Evolutionary conservation across 306 rosid species (phyloP).

Genomic region (Potentilla sterilis): DNA sequence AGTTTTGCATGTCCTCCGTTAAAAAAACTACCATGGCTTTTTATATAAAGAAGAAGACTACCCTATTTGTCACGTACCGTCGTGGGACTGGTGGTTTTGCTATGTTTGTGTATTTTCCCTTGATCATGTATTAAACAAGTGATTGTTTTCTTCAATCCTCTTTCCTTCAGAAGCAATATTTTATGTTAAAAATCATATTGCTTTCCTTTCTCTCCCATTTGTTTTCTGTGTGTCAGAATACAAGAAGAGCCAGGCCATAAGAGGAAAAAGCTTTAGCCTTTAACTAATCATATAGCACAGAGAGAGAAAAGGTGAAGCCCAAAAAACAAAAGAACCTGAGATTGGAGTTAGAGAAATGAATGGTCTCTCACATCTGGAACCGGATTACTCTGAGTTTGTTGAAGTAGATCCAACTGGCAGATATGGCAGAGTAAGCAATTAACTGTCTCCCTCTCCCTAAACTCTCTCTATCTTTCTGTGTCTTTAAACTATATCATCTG

Average conservation of each 20-base stretch:
- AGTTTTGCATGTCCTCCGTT: neutral
- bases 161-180: neutral
- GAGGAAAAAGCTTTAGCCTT: slow-evolving; percentile 10
- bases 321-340: neutral
- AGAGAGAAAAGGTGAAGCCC: slow-evolving; percentile 1
- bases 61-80: slow-evolving; percentile 47
- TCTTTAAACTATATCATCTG: neutral
- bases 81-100: slow-evolving; percentile 38
- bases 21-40: neutral
- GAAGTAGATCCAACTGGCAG: slow-evolving; percentile 99
- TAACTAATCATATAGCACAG: neutral
- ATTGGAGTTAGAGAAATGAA: slow-evolving; percentile 46
- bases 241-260: slow-evolving; percentile 22
- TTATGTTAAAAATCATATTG: slow-evolving; percentile 6
- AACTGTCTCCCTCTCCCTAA: slow-evolving; percentile 13
- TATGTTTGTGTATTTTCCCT: slow-evolving; percentile 19
- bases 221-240: slow-evolving; percentile 39
- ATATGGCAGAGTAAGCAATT: slow-evolving; percentile 79
- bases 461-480: neutral
- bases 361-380: slow-evolving; percentile 45
- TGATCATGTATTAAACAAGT: neutral
- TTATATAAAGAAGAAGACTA: neutral
- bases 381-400: slow-evolving; percentile 63
- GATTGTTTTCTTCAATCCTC: neutral
- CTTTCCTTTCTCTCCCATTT: slow-evolving; percentile 1